Evolutionary conservation across 192 early-diverging fungal species (phyloP).

Genomic region (Glomus cerebriforme): DNA sequence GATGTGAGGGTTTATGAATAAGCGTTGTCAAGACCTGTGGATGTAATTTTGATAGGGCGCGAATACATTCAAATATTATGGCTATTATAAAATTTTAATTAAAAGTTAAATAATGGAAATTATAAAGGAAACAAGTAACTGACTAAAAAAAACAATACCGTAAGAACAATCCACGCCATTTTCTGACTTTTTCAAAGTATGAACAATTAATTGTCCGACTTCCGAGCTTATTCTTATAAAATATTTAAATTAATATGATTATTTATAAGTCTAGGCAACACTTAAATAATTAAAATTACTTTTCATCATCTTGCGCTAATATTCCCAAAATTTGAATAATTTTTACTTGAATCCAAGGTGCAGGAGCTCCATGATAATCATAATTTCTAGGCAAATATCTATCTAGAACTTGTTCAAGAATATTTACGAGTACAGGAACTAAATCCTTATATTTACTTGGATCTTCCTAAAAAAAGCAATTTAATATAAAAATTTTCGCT

Average conservation of each 20-base stretch:
- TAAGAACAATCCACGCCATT: constrained; percentile 46
- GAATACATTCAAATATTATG: constrained; percentile 41
- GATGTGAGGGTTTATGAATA: constrained; percentile 9
- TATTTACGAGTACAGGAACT: constrained; percentile 39
- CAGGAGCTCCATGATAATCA: constrained; percentile 53
- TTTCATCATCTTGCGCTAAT: constrained; percentile 37
- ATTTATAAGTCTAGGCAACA: not conserved
- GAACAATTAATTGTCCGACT: constrained; percentile 16
- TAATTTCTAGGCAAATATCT: constrained; percentile 48
- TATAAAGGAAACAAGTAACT: not conserved
- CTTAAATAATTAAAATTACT: constrained; percentile 1
- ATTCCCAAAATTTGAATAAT: constrained; percentile 47
- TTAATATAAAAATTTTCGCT: not conserved
- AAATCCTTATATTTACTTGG: constrained; percentile 39
- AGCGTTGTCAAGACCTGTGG: not conserved
- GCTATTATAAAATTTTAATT: constrained; percentile 28
- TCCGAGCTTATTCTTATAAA: constrained; percentile 21
- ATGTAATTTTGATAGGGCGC: constrained; percentile 13
- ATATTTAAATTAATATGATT: not conserved
- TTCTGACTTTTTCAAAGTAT: constrained; percentile 32
- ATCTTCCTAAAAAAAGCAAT: constrained; percentile 31
- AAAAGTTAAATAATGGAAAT: not conserved
- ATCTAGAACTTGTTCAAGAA: constrained; percentile 52
- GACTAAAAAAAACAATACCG: constrained; percentile 33
- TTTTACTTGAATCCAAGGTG: constrained; percentile 60